Base-by-base conservation (phyloP, 1,139 yeast species). In the Scheffersomyces titani region DNA sequence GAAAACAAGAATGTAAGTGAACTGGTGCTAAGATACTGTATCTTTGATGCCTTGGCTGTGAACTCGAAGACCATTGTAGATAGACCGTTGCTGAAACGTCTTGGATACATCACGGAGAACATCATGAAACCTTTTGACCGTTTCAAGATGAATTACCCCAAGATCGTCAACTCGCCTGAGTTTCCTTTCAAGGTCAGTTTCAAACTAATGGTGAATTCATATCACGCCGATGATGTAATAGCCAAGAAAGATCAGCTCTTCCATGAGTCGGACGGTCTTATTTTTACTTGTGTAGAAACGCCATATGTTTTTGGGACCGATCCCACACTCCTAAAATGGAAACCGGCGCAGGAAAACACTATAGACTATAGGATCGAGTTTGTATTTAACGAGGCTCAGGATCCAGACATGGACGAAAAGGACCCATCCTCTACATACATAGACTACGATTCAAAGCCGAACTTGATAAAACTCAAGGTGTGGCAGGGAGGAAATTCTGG, bases 291-390 rank as follows among this genome's bases (percentile, higher is more conserved):
- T 64, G 90, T 96, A 45, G 92, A 87, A 58, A 85, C 96, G 0
- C 96, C 97, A 0, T 96, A 96, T 72, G 82, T 85, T 3, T 86
- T 88, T 62, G 98, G 98, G 13, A 93, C 98, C 0, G 98, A 94
- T 70, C 83, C 85, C 3, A 85, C 89, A 2, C 70, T 90, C 52
- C 75, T 96, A 56, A 96, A 96, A 72, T 96, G 99, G 99, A 96
- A 96, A 67, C 98, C 99, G 0, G 92, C 97, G 9, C 90, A 91
- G 59, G 99, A 94, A 71, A 96, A 96, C 66, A 88, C 98, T 0
- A 83, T 96, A 45, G 99, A 96, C 72, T 94, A 91, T 72, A 88
- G 88, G 68, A 71, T 96, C 59, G 83, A 84, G 47, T 71, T 94
- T 52, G 84, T 84, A 22, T 92, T 93, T 65, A 87, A 88, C 16